These are phyloP conservation scores for Aspergillus panamensis DNA, from an alignment of 495 filamentous ascomycete genomes.

Conservation along the genomic window DNA sequence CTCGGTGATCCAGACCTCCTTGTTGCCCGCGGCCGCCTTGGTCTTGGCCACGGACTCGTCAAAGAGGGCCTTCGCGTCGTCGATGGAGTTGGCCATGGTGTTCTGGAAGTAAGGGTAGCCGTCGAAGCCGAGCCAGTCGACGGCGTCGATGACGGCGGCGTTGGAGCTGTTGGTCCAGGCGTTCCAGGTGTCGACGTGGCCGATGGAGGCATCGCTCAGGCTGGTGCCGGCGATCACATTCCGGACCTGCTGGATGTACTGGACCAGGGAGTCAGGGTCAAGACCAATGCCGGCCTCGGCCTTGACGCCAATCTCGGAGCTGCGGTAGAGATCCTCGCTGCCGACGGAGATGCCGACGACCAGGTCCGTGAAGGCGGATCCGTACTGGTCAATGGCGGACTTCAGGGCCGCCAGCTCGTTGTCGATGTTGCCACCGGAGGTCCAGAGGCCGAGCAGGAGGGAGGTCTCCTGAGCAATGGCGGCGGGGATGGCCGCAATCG, in stretches of 20 bases:
- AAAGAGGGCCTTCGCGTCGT: conserved; percentile 59
- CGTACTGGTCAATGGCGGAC: conserved; percentile 60
- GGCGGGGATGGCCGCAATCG: conserved; percentile 69
- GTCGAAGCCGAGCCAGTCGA: conserved; percentile 77
- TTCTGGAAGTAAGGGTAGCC: conserved; percentile 73
- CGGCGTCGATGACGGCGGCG: conserved; percentile 61
- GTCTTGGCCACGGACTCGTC: conserved; percentile 58
- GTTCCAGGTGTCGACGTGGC: conserved; percentile 93
- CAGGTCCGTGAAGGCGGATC: conserved; percentile 54
- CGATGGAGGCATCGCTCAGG: conserved; percentile 56
- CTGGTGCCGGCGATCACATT: conserved; percentile 54
- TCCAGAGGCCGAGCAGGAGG: conserved; percentile 77
- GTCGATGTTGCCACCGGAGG: conserved; percentile 63
- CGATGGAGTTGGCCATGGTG: conserved; percentile 63
- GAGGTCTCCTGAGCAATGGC: conserved; percentile 70
- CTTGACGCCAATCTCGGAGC: conserved; percentile 54
- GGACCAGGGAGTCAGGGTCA: conserved; percentile 54
- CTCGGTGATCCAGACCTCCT: conserved; percentile 85
- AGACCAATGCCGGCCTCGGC: conserved; percentile 55
- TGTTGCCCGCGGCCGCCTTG: conserved; percentile 53
- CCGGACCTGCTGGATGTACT: conserved; percentile 65
- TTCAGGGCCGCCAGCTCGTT: conserved; percentile 68
- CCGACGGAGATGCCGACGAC: conserved; percentile 87
- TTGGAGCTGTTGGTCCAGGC: conserved; percentile 75
- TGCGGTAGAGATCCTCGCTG: conserved; percentile 86